A percentile compares a stretch with the other conserved stretches of the same genome.
phyloP scores from a whole-genome alignment of 2,329 filamentous ascomycete species.

The Chaetomiaceae sp. region DNA sequence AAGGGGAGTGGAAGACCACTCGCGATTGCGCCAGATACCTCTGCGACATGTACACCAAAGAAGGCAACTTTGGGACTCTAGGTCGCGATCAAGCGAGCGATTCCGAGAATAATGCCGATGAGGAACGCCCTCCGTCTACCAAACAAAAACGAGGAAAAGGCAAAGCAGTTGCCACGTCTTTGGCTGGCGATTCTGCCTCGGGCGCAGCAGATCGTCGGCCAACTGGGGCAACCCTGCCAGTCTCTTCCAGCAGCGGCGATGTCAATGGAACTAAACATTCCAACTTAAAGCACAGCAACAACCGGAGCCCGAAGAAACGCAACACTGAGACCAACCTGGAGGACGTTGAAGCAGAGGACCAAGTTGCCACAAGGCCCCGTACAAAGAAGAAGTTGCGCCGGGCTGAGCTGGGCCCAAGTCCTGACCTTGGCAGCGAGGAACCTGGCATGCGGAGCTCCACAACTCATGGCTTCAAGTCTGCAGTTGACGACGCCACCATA shows the following conservation, averaged over 20 bases:
- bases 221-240: not conserved
- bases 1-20: conserved; percentile 16
- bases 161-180: not conserved
- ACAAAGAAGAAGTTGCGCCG: not conserved
- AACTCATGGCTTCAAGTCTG: too few species aligned
- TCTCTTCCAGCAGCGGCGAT: not conserved
- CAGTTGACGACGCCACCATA: too few species aligned
- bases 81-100: not conserved
- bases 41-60: conserved; percentile 21
- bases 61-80: conserved; percentile 14
- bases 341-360: not conserved
- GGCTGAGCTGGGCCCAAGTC: not conserved
- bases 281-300: not conserved
- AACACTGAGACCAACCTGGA: not conserved
- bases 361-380: not conserved
- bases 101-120: not conserved
- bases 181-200: not conserved
- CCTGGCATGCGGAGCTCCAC: too few species aligned
- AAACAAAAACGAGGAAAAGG: not conserved
- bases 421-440: not conserved
- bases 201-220: not conserved
- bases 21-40: conserved; percentile 20
- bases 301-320: not conserved
- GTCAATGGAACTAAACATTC: not conserved
- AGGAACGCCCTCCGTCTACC: not conserved